Evolutionary conservation across 805 yeast genomes (phyloP), one percentile per base, ranked within the genome.

Genomic region (Candida boleticola): DNA sequence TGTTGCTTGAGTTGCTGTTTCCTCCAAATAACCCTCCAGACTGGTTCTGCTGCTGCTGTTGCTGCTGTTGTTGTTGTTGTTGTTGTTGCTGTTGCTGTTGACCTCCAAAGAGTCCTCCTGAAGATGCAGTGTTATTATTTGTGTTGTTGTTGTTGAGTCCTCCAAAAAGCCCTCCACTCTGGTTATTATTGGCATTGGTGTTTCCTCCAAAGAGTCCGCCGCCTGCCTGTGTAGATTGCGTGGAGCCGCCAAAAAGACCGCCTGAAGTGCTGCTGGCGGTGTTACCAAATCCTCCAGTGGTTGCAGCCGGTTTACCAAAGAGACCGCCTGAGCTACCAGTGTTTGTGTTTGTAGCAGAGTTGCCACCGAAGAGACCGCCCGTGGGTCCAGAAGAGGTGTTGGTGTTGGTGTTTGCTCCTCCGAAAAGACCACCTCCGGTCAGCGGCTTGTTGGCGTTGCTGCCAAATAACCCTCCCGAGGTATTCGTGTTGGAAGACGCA

Each of bases 1-100:
- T n/a, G n/a, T n/a, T n/a, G n/a, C n/a, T 9, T 36, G 45, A 51
- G 20, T 46, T 49, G 36, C 46, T 42, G 29, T 39, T 47, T 18
- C 45, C 32, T 4, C 72, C 71, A 48, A 68, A 67, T 6, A 66
- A 44, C 1, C 71, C 71, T 18, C 67, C 68, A 7, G 35, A 62
- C 37, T 44, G 37, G 22, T 25, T 51, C 56, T 50, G n/a, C 48
- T 39, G 17, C 33, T 42, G 37, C 36, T 20, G 39, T 33, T 29
- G 31, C 20, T 29, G 29, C 22, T 14, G 45, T 37, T 41, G 43
- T 19, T 29, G 31, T 29, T 25, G 27, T 25, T 25, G 27, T 7
- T 7, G 27, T 11, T 25, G 21, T 39, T 38, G 37, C 18, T 25
- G 37, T 36, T 42, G 30, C 27, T 38, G 38, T 30, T 39, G 20